phyloP scores from a whole-genome alignment of 441 rosid genomes.

The Populus hybrid region DNA sequence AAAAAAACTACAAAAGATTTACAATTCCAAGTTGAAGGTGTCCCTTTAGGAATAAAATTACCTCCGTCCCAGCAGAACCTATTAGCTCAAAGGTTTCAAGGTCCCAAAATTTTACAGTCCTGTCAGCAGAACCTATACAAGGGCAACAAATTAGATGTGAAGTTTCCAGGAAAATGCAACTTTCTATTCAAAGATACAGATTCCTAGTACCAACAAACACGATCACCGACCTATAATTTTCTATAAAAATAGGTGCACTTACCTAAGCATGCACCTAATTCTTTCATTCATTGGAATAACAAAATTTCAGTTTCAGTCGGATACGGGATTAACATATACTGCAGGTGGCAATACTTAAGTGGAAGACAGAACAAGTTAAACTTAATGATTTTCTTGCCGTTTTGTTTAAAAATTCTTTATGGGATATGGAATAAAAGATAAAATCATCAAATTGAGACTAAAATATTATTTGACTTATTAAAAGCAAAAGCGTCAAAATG shows the following conservation, averaged over 20 bases:
- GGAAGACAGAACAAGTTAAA: neutral
- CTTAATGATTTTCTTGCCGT: neutral
- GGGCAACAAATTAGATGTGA: slow-evolving; percentile 6
- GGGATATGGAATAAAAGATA: neutral
- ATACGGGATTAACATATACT: neutral
- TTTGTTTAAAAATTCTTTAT: neutral
- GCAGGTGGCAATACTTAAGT: neutral
- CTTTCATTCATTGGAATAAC: neutral
- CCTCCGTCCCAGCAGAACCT: slow-evolving; percentile 96
- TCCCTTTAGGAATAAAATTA: slow-evolving; percentile 30
- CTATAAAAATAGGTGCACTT: neutral
- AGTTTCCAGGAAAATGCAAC: neutral
- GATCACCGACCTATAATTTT: neutral
- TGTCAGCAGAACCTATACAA: slow-evolving; percentile 89
- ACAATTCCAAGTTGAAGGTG: slow-evolving; percentile 7
- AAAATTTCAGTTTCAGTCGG: neutral
- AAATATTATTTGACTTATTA: neutral
- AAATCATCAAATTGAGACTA: neutral
- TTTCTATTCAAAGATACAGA: neutral
- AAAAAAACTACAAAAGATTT: neutral
- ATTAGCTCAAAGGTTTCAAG: slow-evolving; percentile 97
- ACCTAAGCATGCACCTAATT: neutral
- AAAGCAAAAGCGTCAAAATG: neutral
- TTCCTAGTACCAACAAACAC: neutral
- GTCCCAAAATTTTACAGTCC: slow-evolving; percentile 98